A percentile compares a stretch with the other conserved stretches of the same genome.
phyloP scores from a whole-genome alignment of 148 eudicot species.

The Amaranthus palmeri region DNA sequence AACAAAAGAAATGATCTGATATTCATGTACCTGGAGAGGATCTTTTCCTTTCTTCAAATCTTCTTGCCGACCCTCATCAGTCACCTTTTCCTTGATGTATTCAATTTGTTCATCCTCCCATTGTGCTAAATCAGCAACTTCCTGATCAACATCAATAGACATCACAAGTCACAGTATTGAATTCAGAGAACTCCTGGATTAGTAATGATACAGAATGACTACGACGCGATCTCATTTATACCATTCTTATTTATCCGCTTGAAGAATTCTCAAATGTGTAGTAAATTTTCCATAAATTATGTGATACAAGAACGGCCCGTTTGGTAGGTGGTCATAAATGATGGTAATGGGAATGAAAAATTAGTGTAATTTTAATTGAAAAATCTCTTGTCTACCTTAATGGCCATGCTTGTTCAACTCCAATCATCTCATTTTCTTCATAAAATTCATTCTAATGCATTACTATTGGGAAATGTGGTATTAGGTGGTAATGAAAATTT shows the following conservation, averaged over 20 bases:
- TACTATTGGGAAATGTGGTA: too few species aligned
- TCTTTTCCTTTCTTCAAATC: slow-evolving; percentile 94
- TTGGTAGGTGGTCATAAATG: too few species aligned
- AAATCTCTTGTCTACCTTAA: too few species aligned
- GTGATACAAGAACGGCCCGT: not conserved
- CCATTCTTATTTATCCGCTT: not conserved
- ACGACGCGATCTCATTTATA: not conserved
- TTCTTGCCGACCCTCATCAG: slow-evolving; percentile 79
- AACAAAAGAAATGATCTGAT: not conserved
- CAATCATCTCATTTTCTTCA: too few species aligned
- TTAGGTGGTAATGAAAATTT: too few species aligned
- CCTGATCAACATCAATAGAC: slow-evolving; percentile 35
- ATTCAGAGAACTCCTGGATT: not conserved
- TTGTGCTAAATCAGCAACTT: slow-evolving; percentile 86
- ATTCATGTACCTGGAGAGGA: slow-evolving; percentile 59
- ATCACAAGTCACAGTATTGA: not conserved
- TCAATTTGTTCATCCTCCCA: slow-evolving; percentile 99
- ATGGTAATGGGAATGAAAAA: too few species aligned
- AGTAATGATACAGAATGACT: not conserved
- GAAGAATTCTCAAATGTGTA: not conserved
- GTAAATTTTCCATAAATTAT: not conserved
- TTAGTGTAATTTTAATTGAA: too few species aligned
- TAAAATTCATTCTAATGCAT: too few species aligned
- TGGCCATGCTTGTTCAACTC: too few species aligned
- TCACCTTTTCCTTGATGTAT: slow-evolving; percentile 78